A percentile compares a stretch with the other conserved stretches of the same genome.
phyloP scores from a whole-genome alignment of 176 grass and related monocot species.

The Musa schizocarpa region DNA sequence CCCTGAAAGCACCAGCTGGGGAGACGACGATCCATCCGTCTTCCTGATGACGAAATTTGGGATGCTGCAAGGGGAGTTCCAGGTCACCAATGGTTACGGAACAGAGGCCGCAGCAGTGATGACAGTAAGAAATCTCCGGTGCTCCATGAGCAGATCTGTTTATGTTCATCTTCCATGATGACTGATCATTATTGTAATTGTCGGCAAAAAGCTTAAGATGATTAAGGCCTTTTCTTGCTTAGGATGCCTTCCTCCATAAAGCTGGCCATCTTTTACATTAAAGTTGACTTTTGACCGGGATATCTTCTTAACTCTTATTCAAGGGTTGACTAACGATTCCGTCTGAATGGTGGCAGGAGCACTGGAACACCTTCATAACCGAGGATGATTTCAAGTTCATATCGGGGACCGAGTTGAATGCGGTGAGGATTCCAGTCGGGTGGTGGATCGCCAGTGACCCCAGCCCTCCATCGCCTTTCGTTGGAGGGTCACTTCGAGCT shows the following conservation, averaged over 20 bases:
- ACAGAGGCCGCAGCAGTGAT: conserved; percentile 27
- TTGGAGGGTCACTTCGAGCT: conserved; percentile 42
- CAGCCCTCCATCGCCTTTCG: conserved; percentile 38
- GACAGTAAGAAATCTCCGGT: conserved; percentile 16
- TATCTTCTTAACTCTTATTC: no score
- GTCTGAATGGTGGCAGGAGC: conserved; percentile 23
- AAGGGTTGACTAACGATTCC: neutral
- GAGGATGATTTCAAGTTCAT: conserved; percentile 57
- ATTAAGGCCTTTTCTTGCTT: no score
- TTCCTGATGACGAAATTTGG: conserved; percentile 25
- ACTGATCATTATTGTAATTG: no score
- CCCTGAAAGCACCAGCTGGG: conserved; percentile 33
- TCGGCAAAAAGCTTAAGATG: no score
- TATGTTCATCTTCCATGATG: no score
- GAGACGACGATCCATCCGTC: conserved; percentile 51
- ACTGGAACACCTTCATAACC: conserved; percentile 48
- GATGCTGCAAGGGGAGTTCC: conserved; percentile 50
- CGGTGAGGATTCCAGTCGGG: conserved; percentile 58
- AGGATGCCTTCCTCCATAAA: no score
- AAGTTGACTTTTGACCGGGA: neutral
- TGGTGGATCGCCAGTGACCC: conserved; percentile 65
- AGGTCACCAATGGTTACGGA: conserved; percentile 60
- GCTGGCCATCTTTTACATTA: no score
- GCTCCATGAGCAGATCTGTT: no score
- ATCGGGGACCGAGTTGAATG: conserved; percentile 19